phyloP scores from a whole-genome alignment of 164 flowering plant species.

The Magnolia officinalis region DNA sequence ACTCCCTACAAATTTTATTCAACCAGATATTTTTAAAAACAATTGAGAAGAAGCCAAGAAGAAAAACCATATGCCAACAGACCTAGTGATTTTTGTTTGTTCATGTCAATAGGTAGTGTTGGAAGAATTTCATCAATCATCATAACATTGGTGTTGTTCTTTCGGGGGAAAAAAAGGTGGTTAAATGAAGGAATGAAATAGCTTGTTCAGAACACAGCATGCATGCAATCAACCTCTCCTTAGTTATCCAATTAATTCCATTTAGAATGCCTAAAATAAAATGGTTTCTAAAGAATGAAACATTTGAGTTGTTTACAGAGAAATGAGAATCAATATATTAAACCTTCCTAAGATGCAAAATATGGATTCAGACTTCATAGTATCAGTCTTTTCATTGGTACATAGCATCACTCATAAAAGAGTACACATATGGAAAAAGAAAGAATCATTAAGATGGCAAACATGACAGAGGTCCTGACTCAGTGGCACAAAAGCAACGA shows the following conservation, averaged over 20 bases:
- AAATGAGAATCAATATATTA: background rate
- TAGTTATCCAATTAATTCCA: background rate
- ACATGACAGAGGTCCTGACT: conserved; percentile 5
- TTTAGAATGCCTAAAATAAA: background rate
- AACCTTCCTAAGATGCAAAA: background rate
- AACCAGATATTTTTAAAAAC: too few relatives aligned
- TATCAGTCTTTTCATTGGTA: background rate
- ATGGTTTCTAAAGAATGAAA: background rate
- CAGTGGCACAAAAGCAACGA: conserved; percentile 4
- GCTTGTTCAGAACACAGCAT: too few relatives aligned
- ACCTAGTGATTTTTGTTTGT: background rate
- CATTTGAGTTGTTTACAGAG: too few relatives aligned
- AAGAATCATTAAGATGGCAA: background rate
- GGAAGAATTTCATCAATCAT: too few relatives aligned
- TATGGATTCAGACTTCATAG: background rate
- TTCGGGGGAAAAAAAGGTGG: background rate
- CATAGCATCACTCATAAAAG: background rate
- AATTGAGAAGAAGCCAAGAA: background rate
- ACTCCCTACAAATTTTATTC: background rate
- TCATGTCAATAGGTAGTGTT: background rate
- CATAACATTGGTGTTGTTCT: too few relatives aligned
- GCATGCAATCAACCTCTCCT: too few relatives aligned
- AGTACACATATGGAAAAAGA: background rate
- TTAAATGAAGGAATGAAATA: too few relatives aligned
- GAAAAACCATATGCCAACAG: background rate